A percentile compares a stretch with the other conserved stretches of the same genome.
Conservation (phyloP, 2,329 filamentous ascomycete species). For the Botryotinia globosa region DNA sequence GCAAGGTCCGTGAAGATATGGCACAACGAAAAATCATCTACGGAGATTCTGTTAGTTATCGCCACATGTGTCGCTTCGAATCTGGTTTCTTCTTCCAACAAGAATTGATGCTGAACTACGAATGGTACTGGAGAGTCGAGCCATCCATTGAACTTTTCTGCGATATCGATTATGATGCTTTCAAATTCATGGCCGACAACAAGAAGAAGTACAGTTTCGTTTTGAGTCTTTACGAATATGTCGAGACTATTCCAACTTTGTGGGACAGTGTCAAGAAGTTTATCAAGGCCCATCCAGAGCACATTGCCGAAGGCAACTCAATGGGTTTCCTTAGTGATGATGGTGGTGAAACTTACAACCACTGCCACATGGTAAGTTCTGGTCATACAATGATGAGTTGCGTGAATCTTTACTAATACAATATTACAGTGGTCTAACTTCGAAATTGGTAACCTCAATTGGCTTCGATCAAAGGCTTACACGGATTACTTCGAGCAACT, state of each 20-base stretch:
- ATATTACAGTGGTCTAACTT: constrained; percentile 89
- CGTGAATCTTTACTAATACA: neutral
- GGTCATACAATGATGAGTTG: neutral
- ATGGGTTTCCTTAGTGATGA: constrained; percentile 93
- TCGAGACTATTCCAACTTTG: constrained; percentile 87
- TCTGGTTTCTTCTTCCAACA: constrained; percentile 99
- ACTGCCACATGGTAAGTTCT: constrained; percentile 85
- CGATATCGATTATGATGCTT: constrained; percentile 92
- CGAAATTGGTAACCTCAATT: constrained; percentile 89
- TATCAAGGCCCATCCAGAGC: constrained; percentile 84
- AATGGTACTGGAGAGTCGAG: constrained; percentile 99
- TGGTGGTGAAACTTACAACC: constrained; percentile 87
- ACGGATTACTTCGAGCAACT: constrained; percentile 86
- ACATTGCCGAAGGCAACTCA: constrained; percentile 79
- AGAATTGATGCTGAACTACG: constrained; percentile 88
- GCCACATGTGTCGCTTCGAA: constrained; percentile 99
- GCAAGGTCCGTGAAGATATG: constrained; percentile 92
- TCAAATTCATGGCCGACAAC: constrained; percentile 93
- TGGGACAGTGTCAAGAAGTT: constrained; percentile 97
- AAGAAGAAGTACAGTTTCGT: constrained; percentile 99
- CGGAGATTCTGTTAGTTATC: constrained; percentile 92
- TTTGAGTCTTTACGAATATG: constrained; percentile 92
- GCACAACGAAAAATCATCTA: constrained; percentile 94
- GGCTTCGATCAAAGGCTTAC: constrained; percentile 87
- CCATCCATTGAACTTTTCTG: constrained; percentile 95